Evolutionary conservation across 331 rosid genomes (phyloP), one percentile per base, ranked within the genome.

Genomic region (Quercus phellos): DNA sequence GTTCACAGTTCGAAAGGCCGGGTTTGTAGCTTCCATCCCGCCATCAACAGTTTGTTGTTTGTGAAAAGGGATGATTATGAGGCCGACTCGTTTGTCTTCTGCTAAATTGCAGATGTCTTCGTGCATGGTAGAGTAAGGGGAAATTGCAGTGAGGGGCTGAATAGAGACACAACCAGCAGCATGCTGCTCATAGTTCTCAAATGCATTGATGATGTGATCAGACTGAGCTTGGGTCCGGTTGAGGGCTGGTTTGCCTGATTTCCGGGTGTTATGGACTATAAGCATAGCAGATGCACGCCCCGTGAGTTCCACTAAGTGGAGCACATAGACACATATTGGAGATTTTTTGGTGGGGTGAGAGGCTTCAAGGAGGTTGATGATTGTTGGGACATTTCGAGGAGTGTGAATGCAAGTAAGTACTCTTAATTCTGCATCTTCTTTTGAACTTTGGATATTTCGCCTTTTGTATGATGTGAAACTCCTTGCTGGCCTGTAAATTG

Each of bases 41-140:
- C 99, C 98, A 19, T 95, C 99, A 1, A 95, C 89, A 0, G 98
- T 89, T 63, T 86, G 97, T 38, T 90, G 96, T 70, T 95, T 95
- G 46, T 95, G 99, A 68, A 95, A 92, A 55, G 98, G 98, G 43
- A 95, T 66, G 79, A 95, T 85, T 21, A 95, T 56, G 74, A 92
- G 83, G 21, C 97, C 90, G 0, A 87, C 98, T 0, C 97, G 89
- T 68, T 94, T 92, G 73, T 92, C 97, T 16, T 90, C 93, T 0
- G 96, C 97, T 78, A 95, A 61, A 68, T 74, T 83, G 87, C 94
- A 85, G 27, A 95, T 83, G 72, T 91, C 98, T 74, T 92, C 98
- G 24, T 92, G 97, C 98, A 95, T 95, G 5, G 97, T 92, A 22
- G 97, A 87, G 86, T 91, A 92, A 1, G 99, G 97, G 14, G 99